Percentiles rank a stretch among this genome's conserved stretches.
Evolutionary conservation across 1,284 basidiomycete genomes (phyloP).

Genomic region (Heterobasidion parviporum): DNA sequence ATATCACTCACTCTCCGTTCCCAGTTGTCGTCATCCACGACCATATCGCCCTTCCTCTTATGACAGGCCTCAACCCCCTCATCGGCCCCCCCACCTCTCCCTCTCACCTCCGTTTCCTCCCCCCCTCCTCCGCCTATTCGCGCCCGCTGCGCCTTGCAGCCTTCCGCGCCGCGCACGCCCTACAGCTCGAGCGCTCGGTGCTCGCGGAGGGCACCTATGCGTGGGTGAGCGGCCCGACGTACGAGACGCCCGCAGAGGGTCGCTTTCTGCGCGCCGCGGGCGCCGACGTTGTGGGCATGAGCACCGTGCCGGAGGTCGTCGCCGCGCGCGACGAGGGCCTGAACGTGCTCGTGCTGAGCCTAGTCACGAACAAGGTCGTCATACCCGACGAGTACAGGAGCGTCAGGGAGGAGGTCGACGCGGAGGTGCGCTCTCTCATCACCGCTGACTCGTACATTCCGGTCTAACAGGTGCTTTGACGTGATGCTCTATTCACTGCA

Average conservation of each 20-base stretch:
- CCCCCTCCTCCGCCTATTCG: conserved; percentile 76
- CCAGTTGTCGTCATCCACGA: conserved; percentile 77
- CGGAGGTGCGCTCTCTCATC: conserved; percentile 47
- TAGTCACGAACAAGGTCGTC: conserved; percentile 80
- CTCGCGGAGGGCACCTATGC: conserved; percentile 76
- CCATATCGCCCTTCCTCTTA: conserved; percentile 72
- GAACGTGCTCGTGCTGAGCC: conserved; percentile 66
- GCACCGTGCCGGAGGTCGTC: conserved; percentile 85
- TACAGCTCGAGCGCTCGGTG: conserved; percentile 32
- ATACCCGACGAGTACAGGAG: conserved; percentile 63
- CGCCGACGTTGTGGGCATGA: conserved; percentile 84
- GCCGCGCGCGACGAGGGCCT: conserved; percentile 70
- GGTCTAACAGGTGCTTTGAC: too few species aligned
- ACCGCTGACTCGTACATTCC: conserved; percentile 2
- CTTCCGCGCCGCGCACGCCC: conserved; percentile 59
- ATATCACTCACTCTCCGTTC: background rate
- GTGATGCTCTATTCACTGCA: conserved; percentile 17
- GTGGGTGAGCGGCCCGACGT: conserved; percentile 81
- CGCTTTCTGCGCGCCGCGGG: conserved; percentile 62
- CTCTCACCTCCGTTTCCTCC: conserved; percentile 62
- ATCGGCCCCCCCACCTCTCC: conserved; percentile 57
- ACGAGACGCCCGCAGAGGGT: conserved; percentile 81
- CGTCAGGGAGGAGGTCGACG: conserved; percentile 64
- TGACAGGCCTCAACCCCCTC: conserved; percentile 73
- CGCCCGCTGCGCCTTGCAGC: conserved; percentile 55